phyloP scores from a whole-genome alignment of 805 yeast species.

The Schwanniomyces sp. region DNA sequence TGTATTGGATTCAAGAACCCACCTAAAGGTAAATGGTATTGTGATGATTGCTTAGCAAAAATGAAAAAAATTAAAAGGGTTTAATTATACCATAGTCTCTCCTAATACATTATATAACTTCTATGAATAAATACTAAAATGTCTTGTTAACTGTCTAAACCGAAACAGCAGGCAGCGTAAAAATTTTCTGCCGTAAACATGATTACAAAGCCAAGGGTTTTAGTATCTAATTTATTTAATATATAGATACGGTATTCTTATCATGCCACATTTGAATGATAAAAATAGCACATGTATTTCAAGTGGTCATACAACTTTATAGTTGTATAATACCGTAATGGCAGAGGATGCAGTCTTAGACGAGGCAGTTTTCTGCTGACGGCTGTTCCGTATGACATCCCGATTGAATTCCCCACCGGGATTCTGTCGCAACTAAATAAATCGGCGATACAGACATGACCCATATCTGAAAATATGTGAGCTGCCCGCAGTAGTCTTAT shows the following conservation, averaged over 20 bases:
- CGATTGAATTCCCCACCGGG: not conserved
- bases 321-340: too few relatives aligned
- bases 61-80: constrained; percentile 23
- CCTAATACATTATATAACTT: not conserved
- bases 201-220: too few relatives aligned
- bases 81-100: not conserved
- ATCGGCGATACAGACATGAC: not conserved
- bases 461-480: not conserved
- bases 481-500: not conserved
- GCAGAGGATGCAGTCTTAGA: too few relatives aligned
- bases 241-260: too few relatives aligned
- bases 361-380: too few relatives aligned
- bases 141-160: too few relatives aligned
- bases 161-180: too few relatives aligned
- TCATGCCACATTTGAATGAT: too few relatives aligned
- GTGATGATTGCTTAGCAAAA: constrained; percentile 41
- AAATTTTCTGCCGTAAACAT: too few relatives aligned
- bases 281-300: too few relatives aligned
- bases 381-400: not conserved
- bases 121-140: not conserved
- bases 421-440: not conserved
- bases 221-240: too few relatives aligned
- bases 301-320: too few relatives aligned
- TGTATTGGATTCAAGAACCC: constrained; percentile 85
- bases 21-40: constrained; percentile 62